A percentile compares a stretch with the other conserved stretches of the same genome.
Evolutionary conservation across 2,329 filamentous ascomycete species (phyloP).

Genomic region (Nigrospora osmanthi): DNA sequence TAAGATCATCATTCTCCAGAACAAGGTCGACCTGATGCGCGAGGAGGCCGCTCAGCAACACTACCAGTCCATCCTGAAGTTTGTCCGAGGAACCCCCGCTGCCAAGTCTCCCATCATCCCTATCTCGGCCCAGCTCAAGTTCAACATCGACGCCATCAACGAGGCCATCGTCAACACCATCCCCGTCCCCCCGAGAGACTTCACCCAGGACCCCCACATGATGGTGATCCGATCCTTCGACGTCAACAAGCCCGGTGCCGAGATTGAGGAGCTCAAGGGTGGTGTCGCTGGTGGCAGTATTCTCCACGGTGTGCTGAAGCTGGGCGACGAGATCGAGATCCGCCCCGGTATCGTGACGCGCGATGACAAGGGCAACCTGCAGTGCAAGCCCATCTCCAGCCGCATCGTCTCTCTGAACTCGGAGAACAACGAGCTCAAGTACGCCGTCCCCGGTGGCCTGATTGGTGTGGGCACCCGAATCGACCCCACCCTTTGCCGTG

Average conservation of each 20-base stretch:
- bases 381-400: conserved; percentile 96
- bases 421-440: conserved; percentile 97
- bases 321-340: conserved; percentile 97
- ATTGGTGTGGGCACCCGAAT: conserved; percentile 98
- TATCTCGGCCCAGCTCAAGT: conserved; percentile 95
- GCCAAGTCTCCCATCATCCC: conserved; percentile 93
- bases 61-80: conserved; percentile 96
- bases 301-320: conserved; percentile 90
- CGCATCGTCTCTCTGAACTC: conserved; percentile 92
- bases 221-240: conserved; percentile 99
- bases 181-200: conserved; percentile 84
- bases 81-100: conserved; percentile 94
- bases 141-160: conserved; percentile 98
- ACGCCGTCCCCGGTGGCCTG: conserved; percentile 92
- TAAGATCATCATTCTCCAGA: conserved; percentile 98
- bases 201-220: conserved; percentile 90
- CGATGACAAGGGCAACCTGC: conserved; percentile 86
- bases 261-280: conserved; percentile 97
- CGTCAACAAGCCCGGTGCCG: conserved; percentile 98
- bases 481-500: conserved; percentile 95
- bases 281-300: conserved; percentile 98
- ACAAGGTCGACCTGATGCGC: conserved; percentile 98
- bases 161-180: conserved; percentile 94
- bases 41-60: conserved; percentile 91
- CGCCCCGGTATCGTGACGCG: conserved; percentile 96